phyloP scores from a whole-genome alignment of 495 filamentous ascomycete genomes.

The Neurospora cerealis region DNA sequence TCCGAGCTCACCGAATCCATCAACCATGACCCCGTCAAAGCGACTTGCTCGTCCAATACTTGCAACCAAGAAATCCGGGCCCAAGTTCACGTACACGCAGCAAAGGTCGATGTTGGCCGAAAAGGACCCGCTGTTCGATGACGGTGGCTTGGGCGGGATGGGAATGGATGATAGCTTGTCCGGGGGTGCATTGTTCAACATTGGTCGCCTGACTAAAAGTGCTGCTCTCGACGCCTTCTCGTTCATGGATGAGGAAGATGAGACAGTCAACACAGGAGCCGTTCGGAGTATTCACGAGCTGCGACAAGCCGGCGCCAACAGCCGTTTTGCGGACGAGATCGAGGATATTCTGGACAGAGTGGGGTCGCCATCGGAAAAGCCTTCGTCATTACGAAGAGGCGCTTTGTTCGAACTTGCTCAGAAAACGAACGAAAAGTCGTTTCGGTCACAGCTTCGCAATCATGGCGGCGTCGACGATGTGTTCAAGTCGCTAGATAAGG shows the following conservation, averaged over 20 bases:
- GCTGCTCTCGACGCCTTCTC: conserved; percentile 15
- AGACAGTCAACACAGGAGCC: conserved; percentile 44
- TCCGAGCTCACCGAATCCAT: conserved; percentile 9
- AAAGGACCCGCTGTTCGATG: conserved; percentile 24
- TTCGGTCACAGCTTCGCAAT: conserved; percentile 62
- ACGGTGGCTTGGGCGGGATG: conserved; percentile 14
- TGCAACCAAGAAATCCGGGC: conserved; percentile 17
- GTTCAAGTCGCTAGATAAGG: conserved; percentile 42
- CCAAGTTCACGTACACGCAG: conserved; percentile 40
- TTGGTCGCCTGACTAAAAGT: conserved; percentile 26
- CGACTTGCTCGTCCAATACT: conserved; percentile 7
- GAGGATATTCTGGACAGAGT: conserved; percentile 81
- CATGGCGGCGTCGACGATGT: conserved; percentile 62
- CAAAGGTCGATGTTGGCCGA: conserved; percentile 38
- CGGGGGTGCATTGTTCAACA: conserved; percentile 29
- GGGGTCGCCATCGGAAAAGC: conserved; percentile 43
- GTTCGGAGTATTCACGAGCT: conserved; percentile 87
- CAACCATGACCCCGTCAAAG: neutral
- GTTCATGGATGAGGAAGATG: conserved; percentile 37
- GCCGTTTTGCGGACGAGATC: conserved; percentile 68
- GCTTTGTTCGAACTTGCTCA: conserved; percentile 58
- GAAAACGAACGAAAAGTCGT: conserved; percentile 58
- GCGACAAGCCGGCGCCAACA: conserved; percentile 74
- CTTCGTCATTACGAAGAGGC: conserved; percentile 36
- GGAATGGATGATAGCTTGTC: conserved; percentile 19